Evolutionary conservation across 1,284 basidiomycete genomes (phyloP).

Genomic region (Neotropicomus parvogracilis): DNA sequence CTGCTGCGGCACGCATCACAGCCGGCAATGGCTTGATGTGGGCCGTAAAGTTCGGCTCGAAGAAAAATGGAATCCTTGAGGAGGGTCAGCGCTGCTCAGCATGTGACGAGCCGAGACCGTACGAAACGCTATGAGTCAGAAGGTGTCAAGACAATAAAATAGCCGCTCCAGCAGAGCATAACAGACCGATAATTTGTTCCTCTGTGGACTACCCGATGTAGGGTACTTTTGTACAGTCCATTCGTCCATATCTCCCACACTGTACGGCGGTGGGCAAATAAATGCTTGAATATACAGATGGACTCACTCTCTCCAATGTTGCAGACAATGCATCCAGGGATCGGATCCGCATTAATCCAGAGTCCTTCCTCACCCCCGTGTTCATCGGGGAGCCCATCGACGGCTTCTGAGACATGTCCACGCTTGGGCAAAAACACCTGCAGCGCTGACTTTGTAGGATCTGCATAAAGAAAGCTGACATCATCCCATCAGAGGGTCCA

Average conservation of each 20-base stretch:
- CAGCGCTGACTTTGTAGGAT: constrained; percentile 71
- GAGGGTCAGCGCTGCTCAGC: constrained; percentile 4
- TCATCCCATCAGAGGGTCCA: constrained; percentile 7
- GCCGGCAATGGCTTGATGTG: constrained; percentile 57
- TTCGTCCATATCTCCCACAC: constrained; percentile 88
- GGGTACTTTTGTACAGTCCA: constrained; percentile 71
- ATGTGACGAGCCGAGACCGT: constrained; percentile 2
- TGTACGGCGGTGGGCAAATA: constrained; percentile 27
- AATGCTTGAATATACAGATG: background rate
- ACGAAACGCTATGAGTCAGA: constrained; percentile 50
- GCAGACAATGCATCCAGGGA: constrained; percentile 74
- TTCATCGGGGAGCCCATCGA: constrained; percentile 43
- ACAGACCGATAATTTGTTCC: constrained; percentile 67
- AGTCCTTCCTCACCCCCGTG: constrained; percentile 55
- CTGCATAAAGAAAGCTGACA: constrained; percentile 71
- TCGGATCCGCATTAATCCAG: constrained; percentile 79
- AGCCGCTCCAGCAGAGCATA: background rate
- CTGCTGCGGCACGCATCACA: constrained; percentile 42
- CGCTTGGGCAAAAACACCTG: constrained; percentile 70
- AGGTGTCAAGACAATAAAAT: constrained; percentile 6
- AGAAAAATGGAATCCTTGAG: constrained; percentile 76
- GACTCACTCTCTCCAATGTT: constrained; percentile 80
- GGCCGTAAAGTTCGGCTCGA: constrained; percentile 78
- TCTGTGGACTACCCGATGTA: constrained; percentile 76
- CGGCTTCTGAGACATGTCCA: constrained; percentile 35